Base-by-base conservation (phyloP, 2,329 filamentous ascomycete genomes). In the Fusarium mexicanum region DNA sequence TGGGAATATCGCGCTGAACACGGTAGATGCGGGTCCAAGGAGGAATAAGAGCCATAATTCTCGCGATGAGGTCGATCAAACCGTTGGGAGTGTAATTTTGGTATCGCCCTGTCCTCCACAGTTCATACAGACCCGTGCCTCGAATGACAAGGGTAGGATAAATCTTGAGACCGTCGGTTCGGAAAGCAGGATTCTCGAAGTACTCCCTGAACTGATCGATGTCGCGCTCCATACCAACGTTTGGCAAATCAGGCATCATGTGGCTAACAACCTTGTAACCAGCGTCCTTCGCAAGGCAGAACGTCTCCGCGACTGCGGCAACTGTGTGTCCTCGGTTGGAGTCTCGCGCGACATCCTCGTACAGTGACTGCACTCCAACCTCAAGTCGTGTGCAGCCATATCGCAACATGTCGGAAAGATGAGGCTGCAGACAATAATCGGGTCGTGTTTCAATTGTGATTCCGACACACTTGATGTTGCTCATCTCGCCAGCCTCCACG, bases 21-120 rank as follows among this genome's bases (percentile, higher is more conserved):
- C 96, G 94, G 85, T 99, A 99, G 79, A 99, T 99, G 72, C 96
- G 91, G 1, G 97, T 99, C 96, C 96, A 99, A 3, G 96, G 96
- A 3, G 96, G 96, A 1, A 99, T 93, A 6, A 99, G 88, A 0
- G 96, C 96, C 71, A 99, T 86, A 60, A 99, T 99, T n/a, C 96
- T 91, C 8, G 96, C 97, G 2, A 99, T 95, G 22, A 99, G 90
- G 81, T 99, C 96, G 71, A 99, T 94, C 40, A 99, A 89, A 1
- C 94, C 96, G 82, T 99, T 99, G 8, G 96, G 97, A 0, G 96
- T 99, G 84, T 99, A 99, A 82, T 99, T 99, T 84, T 98, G 96
- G 84, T 98, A 99, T 61, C 96, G 89, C 2, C 96, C 96, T 7
- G 96, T 99, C 61, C 97, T 90, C 96, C 97, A 99, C 26, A 99